Evolutionary conservation across 108 stramenopile genomes (phyloP).

Genomic region (Fragilaria radians): DNA sequence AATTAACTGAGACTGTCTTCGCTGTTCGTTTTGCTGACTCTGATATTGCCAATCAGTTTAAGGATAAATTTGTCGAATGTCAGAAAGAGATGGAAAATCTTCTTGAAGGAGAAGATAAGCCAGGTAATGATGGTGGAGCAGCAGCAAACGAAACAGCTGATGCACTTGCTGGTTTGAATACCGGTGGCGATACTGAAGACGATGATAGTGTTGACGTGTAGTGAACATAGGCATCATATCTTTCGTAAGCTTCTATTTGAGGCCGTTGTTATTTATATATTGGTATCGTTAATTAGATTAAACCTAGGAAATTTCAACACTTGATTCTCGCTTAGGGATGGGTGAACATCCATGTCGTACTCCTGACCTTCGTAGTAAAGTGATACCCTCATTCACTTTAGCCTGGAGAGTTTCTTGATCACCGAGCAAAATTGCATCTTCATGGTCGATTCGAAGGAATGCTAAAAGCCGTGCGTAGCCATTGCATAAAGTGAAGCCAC

Average conservation of each 20-base stretch:
- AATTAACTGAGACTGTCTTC: conserved; percentile 91
- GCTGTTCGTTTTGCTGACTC: conserved; percentile 92
- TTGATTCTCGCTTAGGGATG: not conserved
- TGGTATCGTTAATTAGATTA: too few species aligned
- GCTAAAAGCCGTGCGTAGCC: conserved; percentile 38
- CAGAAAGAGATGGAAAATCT: conserved; percentile 85
- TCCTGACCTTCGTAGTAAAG: conserved; percentile 23
- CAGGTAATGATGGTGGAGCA: conserved; percentile 50
- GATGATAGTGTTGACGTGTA: conserved; percentile 7
- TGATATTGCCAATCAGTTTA: conserved; percentile 90
- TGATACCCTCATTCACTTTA: conserved; percentile 49
- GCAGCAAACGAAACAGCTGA: conserved; percentile 81
- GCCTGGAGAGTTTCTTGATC: conserved; percentile 36
- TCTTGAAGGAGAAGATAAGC: conserved; percentile 80
- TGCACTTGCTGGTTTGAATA: conserved; percentile 71
- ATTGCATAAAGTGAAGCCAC: conserved; percentile 41
- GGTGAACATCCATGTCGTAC: not conserved
- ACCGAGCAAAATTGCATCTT: conserved; percentile 41
- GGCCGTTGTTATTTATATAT: too few species aligned
- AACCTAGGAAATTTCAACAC: too few species aligned
- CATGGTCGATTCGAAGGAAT: conserved; percentile 45
- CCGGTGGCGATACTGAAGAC: conserved; percentile 43
- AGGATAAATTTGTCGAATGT: conserved; percentile 76
- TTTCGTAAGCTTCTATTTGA: too few species aligned
- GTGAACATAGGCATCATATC: too few species aligned